These are phyloP conservation scores for Selaginella moellendorffii DNA, from an alignment of 75 land plant species.

Conservation along the genomic window DNA sequence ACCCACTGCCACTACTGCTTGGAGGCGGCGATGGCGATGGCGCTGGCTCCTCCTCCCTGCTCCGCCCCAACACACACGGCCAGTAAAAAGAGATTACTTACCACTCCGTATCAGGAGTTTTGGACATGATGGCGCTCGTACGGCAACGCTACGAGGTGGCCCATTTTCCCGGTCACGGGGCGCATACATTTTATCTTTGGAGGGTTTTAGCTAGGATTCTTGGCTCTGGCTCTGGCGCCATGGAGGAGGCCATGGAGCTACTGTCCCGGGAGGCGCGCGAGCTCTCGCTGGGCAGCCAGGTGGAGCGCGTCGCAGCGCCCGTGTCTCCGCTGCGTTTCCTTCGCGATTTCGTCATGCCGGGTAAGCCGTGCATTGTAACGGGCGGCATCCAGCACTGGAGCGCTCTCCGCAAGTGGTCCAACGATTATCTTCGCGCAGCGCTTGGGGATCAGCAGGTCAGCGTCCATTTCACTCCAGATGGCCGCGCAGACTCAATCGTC, in stretches of 20 bases:
- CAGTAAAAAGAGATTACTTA: too few relatives aligned
- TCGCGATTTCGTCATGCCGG: constrained; percentile 54
- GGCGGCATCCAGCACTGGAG: constrained; percentile 60
- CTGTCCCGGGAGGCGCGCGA: constrained; percentile 68
- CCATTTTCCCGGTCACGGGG: too few relatives aligned
- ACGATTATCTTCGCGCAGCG: constrained; percentile 32
- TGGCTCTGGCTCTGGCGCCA: too few relatives aligned
- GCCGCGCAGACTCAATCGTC: constrained; percentile 61
- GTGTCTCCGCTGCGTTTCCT: constrained; percentile 54
- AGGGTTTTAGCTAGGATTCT: too few relatives aligned
- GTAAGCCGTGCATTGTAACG: constrained; percentile 72
- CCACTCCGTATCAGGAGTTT: too few relatives aligned
- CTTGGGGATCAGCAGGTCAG: constrained; percentile 33
- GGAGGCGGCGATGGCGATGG: too few relatives aligned
- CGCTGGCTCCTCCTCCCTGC: too few relatives aligned
- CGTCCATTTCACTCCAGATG: constrained; percentile 79
- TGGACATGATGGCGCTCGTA: too few relatives aligned
- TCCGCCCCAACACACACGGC: too few relatives aligned
- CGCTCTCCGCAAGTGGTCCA: constrained; percentile 45
- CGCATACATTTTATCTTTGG: too few relatives aligned
- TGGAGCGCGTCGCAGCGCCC: constrained; percentile 40
- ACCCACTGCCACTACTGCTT: too few relatives aligned
- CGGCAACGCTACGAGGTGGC: too few relatives aligned
- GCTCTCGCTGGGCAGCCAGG: constrained; percentile 41
- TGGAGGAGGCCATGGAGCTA: constrained; percentile 3